Evolutionary conservation across 2,329 filamentous ascomycete species (phyloP).

Genomic region (Cladorrhinum sp.): DNA sequence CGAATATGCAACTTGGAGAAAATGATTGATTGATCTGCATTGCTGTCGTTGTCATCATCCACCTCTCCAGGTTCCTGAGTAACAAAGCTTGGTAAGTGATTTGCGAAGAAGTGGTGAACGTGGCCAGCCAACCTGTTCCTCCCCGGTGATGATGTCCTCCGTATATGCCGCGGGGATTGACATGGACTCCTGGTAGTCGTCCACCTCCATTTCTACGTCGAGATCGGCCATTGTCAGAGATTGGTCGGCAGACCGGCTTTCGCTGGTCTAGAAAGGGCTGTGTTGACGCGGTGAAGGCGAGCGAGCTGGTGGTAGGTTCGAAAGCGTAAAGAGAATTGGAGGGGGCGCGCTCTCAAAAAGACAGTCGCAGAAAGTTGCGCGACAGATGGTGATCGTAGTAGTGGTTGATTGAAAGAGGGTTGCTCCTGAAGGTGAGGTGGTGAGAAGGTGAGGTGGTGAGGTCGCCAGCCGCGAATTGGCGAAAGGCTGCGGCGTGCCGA

Average conservation of each 20-base stretch:
- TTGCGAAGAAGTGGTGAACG: not conserved
- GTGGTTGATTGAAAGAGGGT: not conserved
- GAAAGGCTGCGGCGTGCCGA: not conserved
- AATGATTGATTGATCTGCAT: constrained; percentile 32
- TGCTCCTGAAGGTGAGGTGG: not conserved
- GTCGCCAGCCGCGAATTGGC: not conserved
- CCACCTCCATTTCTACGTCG: constrained; percentile 69
- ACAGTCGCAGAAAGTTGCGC: not conserved
- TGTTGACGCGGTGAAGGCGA: not conserved
- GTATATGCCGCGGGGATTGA: constrained; percentile 29
- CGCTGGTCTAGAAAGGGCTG: too few species aligned
- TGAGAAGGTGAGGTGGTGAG: not conserved
- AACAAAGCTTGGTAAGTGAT: constrained; percentile 12
- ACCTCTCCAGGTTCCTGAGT: constrained; percentile 41
- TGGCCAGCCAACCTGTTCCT: constrained; percentile 28
- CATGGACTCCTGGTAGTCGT: constrained; percentile 34
- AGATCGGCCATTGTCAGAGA: constrained; percentile 56
- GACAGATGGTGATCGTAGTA: not conserved
- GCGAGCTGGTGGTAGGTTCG: too few species aligned
- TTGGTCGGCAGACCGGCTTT: not conserved
- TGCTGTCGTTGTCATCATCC: constrained; percentile 27
- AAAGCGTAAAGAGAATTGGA: not conserved
- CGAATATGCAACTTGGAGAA: constrained; percentile 76
- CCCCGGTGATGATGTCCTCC: constrained; percentile 28
- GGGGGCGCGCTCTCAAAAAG: not conserved